These are phyloP conservation scores for Pythium aristosporum DNA, from an alignment of 352 stramenopile genomes.

Conservation along the genomic window DNA sequence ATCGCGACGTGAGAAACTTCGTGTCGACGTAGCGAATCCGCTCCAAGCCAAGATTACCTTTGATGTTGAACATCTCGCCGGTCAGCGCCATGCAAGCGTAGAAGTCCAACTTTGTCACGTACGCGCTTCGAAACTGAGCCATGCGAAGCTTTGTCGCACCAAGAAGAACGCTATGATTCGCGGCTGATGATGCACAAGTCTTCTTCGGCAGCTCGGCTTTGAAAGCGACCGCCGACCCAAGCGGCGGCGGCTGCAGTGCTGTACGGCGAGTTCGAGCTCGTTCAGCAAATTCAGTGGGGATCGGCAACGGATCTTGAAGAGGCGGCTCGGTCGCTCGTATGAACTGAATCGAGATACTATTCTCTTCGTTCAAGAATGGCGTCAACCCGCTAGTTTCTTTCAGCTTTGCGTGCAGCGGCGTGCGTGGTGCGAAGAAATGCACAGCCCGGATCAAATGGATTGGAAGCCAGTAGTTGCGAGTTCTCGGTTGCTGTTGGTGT, in stretches of 20 bases:
- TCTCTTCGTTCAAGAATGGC: constrained; percentile 65
- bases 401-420: constrained; percentile 67
- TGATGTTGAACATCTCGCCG: constrained; percentile 83
- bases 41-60: constrained; percentile 79
- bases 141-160: constrained; percentile 77
- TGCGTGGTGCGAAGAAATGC: constrained; percentile 74
- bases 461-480: constrained; percentile 70
- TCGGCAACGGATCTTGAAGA: constrained; percentile 47
- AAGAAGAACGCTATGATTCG: constrained; percentile 49
- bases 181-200: background rate
- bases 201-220: constrained; percentile 8
- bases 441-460: constrained; percentile 77
- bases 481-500: background rate
- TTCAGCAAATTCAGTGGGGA: constrained; percentile 9
- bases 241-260: constrained; percentile 35
- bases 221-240: background rate
- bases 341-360: constrained; percentile 73
- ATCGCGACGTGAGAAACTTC: constrained; percentile 59
- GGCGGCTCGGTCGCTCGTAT: constrained; percentile 72
- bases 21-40: constrained; percentile 72
- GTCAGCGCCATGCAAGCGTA: constrained; percentile 81
- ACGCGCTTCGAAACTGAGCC: constrained; percentile 79
- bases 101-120: constrained; percentile 84
- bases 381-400: constrained; percentile 74
- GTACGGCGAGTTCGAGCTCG: constrained; percentile 38